Base-by-base conservation (phyloP, 1,139 yeast species). In the Eremothecium coryli region DNA sequence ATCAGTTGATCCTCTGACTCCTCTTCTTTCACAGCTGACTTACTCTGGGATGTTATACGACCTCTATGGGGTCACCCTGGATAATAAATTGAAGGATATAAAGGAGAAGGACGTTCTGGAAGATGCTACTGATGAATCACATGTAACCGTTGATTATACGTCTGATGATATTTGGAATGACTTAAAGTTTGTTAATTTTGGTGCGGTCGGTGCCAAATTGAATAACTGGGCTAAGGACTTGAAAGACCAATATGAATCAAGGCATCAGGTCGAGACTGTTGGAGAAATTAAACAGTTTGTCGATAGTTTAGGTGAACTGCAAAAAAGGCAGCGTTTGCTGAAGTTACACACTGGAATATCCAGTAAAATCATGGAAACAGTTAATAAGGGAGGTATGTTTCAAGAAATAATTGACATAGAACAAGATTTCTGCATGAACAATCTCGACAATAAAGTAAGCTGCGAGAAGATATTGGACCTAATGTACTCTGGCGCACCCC, bases 11-110 rank as follows among this genome's bases (percentile, higher is more conserved):
- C 68, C 73, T 32, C 54, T 80, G 5, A 74, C 95, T 0, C 78
- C 86, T 2, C 51, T 84, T 10, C 61, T 85, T 41, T 74, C 77
- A 23, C 96, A 90, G 49, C 61, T 86, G 45, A 82, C 85, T 2
- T 90, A 88, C 52, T 69, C 73, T 23, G 98, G 98, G 0, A 63
- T 90, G 10, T 64, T 86, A 15, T 88, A 84, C 52, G 95, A 86
- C 50, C n/a, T 27, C 5, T 57, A 76, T 16, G 67, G 76, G 46
- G 73, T 70, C 3, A 61, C 75, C 4, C 63, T 71, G 2, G 58
- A 76, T 18, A 71, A 73, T 34, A 62, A 67, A 29, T 64, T 73
- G 7, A 60, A 63, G 18, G 45, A 69, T 7, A 61, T 65, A 3
- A 45, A 45, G 2, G 46, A 55, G 6, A 45, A 57, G 6, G 61